Base-by-base conservation (phyloP, 2,329 filamentous ascomycete species). In the Beauveria sp. region DNA sequence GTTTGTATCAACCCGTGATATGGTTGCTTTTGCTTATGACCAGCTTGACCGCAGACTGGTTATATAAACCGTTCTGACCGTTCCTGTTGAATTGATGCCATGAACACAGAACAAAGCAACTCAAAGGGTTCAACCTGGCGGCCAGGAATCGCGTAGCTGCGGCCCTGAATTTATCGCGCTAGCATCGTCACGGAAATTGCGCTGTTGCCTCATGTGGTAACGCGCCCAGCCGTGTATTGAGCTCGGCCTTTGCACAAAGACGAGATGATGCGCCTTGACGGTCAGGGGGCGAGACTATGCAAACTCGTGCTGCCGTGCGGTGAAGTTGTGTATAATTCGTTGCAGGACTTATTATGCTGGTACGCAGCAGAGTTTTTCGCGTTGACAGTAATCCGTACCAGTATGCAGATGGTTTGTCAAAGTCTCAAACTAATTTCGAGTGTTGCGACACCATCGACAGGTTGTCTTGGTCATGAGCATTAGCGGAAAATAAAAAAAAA, bases 361-460 rank as follows among this genome's bases (percentile, higher is more conserved):
- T 37, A 37, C 44, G 14, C 20, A 37, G 9, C 28, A 48, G 8
- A 37, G 40, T n/a, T 24, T 12, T 30, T 26, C 51, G n/a, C 37
- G 37, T 46, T 40, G 18, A 44, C 26, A 18, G 9, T 18, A 24
- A 24, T 24, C 22, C 22, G 22, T 41, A 16, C 20, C 24, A 22
- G 34, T 30, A 5, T 20, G 12, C 20, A 22, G 16, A 30, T 30
- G 46, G 30, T 37, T 18, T 58, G 46, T 44, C 37, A 22, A 34
- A 34, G 40, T 52, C 46, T 59, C 47, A 59, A 51, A 26, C 37
- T 51, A 52, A 52, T 59, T 59, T 37, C 56, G 24, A 48, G 5
- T 44, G 37, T 37, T 30, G 34, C 34, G 34, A 16, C 12, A 37
- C 34, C 34, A 48, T 22, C 26, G 22, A 41, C 43, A n/a, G 5